These are phyloP conservation scores for Clonostachys rhizophaga DNA, from an alignment of 2,329 filamentous ascomycete genomes.

Conservation along the genomic window DNA sequence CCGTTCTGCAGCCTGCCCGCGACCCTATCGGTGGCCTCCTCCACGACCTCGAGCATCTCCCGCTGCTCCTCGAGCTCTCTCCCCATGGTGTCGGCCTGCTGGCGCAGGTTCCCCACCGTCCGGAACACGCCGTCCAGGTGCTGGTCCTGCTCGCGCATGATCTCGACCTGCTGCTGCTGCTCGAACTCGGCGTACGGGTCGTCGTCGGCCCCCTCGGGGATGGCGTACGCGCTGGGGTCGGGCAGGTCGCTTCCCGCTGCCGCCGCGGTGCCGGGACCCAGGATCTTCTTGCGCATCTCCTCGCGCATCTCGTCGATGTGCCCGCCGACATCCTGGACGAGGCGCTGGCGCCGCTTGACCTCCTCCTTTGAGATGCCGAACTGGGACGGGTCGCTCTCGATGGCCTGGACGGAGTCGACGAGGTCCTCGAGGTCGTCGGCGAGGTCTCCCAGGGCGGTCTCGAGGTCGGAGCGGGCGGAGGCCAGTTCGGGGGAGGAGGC, in stretches of 20 bases:
- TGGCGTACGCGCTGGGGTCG: conserved; percentile 51
- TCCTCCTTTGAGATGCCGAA: conserved; percentile 85
- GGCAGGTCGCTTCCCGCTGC: conserved; percentile 36
- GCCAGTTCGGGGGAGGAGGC: conserved; percentile 78
- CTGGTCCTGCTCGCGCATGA: conserved; percentile 93
- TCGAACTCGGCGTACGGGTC: conserved; percentile 75
- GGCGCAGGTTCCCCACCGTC: conserved; percentile 84
- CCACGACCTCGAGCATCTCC: conserved; percentile 82
- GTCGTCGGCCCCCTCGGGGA: conserved; percentile 38
- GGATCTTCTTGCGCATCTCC: conserved; percentile 64
- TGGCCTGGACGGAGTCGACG: conserved; percentile 77
- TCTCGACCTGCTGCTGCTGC: conserved; percentile 82
- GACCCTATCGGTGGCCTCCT: conserved; percentile 80
- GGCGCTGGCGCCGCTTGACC: conserved; percentile 70
- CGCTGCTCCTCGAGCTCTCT: conserved; percentile 92
- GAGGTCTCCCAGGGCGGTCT: conserved; percentile 59
- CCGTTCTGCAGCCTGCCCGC: conserved; percentile 81
- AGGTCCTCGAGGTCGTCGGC: conserved; percentile 86
- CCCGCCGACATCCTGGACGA: conserved; percentile 84
- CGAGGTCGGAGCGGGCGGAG: conserved; percentile 68
- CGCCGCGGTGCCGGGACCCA: conserved; percentile 19
- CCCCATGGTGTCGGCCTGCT: conserved; percentile 94
- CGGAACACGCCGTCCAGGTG: conserved; percentile 88
- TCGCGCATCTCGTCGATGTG: conserved; percentile 88
- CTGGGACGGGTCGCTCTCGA: conserved; percentile 80